Evolutionary conservation across 805 yeast species (phyloP), one percentile per base, ranked within the genome.

Genomic region (Lachancea waltii): DNA sequence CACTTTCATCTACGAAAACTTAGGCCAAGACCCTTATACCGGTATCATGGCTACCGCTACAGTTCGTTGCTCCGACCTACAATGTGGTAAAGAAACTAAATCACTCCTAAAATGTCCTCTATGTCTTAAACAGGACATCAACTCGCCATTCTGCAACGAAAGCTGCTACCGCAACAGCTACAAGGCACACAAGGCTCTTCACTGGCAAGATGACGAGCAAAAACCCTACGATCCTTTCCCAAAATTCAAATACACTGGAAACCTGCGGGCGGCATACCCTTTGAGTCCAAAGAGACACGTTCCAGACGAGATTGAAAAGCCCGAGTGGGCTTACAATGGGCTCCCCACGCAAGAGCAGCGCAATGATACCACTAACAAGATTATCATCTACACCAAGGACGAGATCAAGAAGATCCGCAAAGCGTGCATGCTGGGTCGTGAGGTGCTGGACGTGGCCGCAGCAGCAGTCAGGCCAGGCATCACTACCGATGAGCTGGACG

Each of bases 401-500:
- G 87, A 84, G 44, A 75, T 86, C 50, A 80, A 70, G 45, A 79
- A 73, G 49, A 77, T 89, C 63, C 77, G 90, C 50, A 73, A 75
- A 46, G 92, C 81, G n/a, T 79, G 83, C 43, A 69, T 69, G 38
- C 63, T 80, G 11, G 92, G 89, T 13, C 74, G 98, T 58, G 96
- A 89, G 58, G 77, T 92, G n/a, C 64, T 89, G 44, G 98, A 92
- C 62, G 67, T 72, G 8, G 95, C 92, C 7, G 98, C 90, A 5
- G 81, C 85, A 3, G 81, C 83, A 19, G 69, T 86, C 28, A 74
- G 68, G 46, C 95, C 95, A 0, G 98, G 98, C 31, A 66, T 86
- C 42, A 90, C 97, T 36, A 89, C 98, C 19, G 97, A 92, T 58
- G 90, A 83, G 58, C 68, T 92, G 40, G 98, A 92, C 60, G 77